These are phyloP conservation scores for Ailanthus altissimus DNA, from an alignment of 345 rosid species.

Conservation along the genomic window DNA sequence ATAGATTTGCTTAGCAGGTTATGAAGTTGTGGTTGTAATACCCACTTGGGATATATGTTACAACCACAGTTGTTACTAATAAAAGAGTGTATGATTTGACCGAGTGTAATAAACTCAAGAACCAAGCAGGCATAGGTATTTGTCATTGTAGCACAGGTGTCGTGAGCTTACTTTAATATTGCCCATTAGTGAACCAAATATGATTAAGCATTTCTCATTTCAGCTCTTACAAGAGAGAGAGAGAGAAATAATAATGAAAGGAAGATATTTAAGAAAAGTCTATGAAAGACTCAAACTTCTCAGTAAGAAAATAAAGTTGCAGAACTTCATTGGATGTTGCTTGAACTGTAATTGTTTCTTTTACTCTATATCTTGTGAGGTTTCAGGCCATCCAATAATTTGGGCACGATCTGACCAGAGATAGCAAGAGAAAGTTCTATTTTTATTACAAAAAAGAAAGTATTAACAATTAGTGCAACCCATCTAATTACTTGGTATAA, in stretches of 20 bases:
- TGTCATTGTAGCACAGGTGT: neutral
- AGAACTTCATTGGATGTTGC: neutral
- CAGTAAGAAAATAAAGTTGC: too few relatives aligned
- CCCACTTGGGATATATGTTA: neutral
- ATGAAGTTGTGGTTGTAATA: neutral
- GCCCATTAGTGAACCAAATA: neutral
- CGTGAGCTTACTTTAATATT: neutral
- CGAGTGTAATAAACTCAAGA: neutral
- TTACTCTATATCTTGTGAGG: neutral
- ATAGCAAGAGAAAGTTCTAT: too few relatives aligned
- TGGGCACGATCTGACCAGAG: too few relatives aligned
- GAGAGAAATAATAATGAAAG: neutral
- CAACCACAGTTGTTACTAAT: too few relatives aligned
- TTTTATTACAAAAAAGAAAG: too few relatives aligned
- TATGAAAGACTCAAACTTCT: neutral
- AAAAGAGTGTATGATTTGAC: neutral
- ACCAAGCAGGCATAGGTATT: neutral
- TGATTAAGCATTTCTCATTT: neutral
- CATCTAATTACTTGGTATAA: neutral
- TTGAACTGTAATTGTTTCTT: neutral
- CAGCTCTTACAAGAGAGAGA: neutral
- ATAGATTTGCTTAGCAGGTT: neutral
- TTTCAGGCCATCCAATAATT: neutral
- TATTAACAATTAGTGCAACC: neutral
- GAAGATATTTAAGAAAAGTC: neutral